Conservation (phyloP, 805 yeast genomes). For the Tetrapisispora nanseiensis region DNA sequence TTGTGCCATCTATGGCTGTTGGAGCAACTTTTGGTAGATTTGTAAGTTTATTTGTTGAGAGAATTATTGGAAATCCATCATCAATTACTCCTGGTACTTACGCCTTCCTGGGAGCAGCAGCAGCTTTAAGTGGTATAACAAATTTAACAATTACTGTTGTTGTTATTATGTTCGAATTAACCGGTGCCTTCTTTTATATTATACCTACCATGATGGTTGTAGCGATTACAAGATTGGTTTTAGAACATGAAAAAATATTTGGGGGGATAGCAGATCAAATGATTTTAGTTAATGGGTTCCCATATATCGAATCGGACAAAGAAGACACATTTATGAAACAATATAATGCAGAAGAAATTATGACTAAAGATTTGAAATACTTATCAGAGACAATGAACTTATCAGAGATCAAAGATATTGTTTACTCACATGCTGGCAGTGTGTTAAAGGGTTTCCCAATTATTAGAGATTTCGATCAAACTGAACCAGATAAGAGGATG, state of each 20-base stretch:
- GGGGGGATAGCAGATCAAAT: conserved; percentile 95
- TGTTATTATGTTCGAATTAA: conserved; percentile 88
- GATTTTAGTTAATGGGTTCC: conserved; percentile 81
- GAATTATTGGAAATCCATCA: conserved; percentile 31
- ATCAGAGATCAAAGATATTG: conserved; percentile 19
- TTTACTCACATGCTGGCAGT: conserved; percentile 23
- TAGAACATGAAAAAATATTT: conserved; percentile 56
- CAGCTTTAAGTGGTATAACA: conserved; percentile 89
- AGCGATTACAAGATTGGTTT: conserved; percentile 73
- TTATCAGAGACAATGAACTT: conserved; percentile 19
- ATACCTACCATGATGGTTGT: conserved; percentile 96
- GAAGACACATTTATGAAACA: conserved; percentile 50
- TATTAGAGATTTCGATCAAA: conserved; percentile 31
- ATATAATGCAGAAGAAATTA: conserved; percentile 44
- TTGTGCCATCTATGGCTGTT: conserved; percentile 93
- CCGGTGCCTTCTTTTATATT: conserved; percentile 88
- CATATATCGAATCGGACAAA: conserved; percentile 59
- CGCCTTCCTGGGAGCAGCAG: conserved; percentile 94
- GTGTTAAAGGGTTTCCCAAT: conserved; percentile 45
- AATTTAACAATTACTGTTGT: conserved; percentile 88
- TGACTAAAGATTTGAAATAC: conserved; percentile 37
- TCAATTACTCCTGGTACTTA: conserved; percentile 91
- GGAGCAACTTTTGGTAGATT: conserved; percentile 94
- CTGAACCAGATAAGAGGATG: conserved; percentile 33
- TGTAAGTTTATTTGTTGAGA: conserved; percentile 62